Evolutionary conservation across 352 stramenopile genomes (phyloP).

Genomic region (Phytophthora syringae): DNA sequence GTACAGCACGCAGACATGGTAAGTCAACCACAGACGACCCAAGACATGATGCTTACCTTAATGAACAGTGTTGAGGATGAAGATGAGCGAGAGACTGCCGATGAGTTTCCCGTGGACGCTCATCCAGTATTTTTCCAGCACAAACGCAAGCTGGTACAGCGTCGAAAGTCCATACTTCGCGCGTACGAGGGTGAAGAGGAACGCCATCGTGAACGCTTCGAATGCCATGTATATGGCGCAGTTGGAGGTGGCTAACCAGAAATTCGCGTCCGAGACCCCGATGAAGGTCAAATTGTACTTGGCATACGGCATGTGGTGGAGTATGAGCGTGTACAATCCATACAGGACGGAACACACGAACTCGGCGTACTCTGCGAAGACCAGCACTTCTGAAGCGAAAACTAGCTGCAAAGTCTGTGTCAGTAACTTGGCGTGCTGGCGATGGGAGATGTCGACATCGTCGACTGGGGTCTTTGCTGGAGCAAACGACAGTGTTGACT

Average conservation of each 20-base stretch:
- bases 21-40: not conserved
- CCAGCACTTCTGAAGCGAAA: constrained; percentile 33
- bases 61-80: constrained; percentile 31
- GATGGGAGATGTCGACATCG: constrained; percentile 22
- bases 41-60: not conserved
- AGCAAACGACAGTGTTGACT: not conserved
- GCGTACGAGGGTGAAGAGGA: constrained; percentile 25
- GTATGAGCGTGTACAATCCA: constrained; percentile 26
- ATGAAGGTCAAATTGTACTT: constrained; percentile 32
- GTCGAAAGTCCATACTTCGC: constrained; percentile 35
- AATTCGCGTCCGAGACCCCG: constrained; percentile 1
- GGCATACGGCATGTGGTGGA: constrained; percentile 28
- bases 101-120: constrained; percentile 32
- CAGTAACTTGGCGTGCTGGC: constrained; percentile 27
- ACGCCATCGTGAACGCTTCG: constrained; percentile 21
- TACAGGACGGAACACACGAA: constrained; percentile 34
- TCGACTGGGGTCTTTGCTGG: constrained; percentile 2
- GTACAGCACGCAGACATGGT: not conserved
- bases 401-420: constrained; percentile 33
- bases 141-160: constrained; percentile 39
- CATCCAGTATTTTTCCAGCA: constrained; percentile 44
- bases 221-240: constrained; percentile 16
- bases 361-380: constrained; percentile 43
- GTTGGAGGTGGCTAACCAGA: constrained; percentile 8
- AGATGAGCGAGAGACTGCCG: constrained; percentile 34